These are phyloP conservation scores for Cicer cuneatum DNA, from an alignment of 306 rosid species.

Conservation along the genomic window DNA sequence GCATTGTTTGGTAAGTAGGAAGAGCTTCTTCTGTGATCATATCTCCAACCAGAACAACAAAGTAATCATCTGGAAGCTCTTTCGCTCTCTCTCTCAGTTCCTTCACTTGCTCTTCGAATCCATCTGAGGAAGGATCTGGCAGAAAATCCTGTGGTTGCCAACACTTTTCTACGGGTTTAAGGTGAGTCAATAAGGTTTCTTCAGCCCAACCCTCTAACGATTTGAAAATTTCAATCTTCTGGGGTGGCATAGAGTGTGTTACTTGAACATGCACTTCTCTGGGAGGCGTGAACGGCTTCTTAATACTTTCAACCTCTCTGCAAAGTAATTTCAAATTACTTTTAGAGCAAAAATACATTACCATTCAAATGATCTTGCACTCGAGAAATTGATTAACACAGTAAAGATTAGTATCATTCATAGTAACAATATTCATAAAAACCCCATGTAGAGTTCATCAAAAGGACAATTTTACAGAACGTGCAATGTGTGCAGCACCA, in stretches of 20 bases:
- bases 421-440: conserved; percentile 12
- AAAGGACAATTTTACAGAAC: conserved; percentile 13
- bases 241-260: conserved; percentile 86
- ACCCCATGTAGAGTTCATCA: not conserved
- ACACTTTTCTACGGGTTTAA: conserved; percentile 87
- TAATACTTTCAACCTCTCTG: conserved; percentile 76
- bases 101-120: conserved; percentile 81
- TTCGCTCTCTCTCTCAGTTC: conserved; percentile 79
- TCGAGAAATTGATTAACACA: not conserved
- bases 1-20: conserved; percentile 94
- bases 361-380: not conserved
- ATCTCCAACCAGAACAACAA: conserved; percentile 87
- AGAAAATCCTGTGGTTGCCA: conserved; percentile 95
- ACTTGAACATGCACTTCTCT: conserved; percentile 88
- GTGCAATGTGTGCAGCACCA: not conserved
- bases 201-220: conserved; percentile 90
- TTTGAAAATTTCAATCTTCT: conserved; percentile 86
- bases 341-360: conserved; percentile 30
- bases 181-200: conserved; percentile 68
- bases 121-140: conserved; percentile 80
- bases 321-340: conserved; percentile 29
- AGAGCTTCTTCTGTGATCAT: conserved; percentile 96
- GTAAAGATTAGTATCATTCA: not conserved
- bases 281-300: conserved; percentile 80
- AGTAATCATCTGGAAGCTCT: conserved; percentile 90